These are phyloP conservation scores for Hordeum marinum DNA, from an alignment of 176 grass and related monocot genomes.

Conservation along the genomic window DNA sequence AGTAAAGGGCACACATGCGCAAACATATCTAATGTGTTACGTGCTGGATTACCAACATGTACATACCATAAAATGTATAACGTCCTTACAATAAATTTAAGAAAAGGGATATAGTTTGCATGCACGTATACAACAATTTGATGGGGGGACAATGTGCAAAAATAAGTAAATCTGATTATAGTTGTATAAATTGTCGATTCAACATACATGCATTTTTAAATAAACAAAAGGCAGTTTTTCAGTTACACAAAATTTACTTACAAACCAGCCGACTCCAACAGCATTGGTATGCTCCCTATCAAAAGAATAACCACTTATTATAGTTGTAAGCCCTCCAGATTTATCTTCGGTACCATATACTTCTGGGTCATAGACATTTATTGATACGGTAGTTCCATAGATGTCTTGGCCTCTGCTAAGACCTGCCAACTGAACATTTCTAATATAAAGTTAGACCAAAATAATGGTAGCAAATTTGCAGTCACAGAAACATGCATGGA, in stretches of 20 bases:
- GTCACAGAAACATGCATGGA: background rate
- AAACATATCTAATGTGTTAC: background rate
- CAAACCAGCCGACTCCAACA: background rate
- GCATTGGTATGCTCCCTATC: background rate
- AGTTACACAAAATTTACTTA: background rate
- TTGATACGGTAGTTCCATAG: slow-evolving; percentile 1
- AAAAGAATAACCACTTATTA: slow-evolving; percentile 1
- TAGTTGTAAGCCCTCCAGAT: background rate
- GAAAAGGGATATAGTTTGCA: background rate
- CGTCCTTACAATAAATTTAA: background rate
- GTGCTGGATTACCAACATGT: background rate
- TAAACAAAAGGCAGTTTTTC: background rate
- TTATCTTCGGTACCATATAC: slow-evolving; percentile 3
- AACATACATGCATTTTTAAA: background rate
- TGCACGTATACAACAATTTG: background rate
- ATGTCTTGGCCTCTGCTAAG: background rate
- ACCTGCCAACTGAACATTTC: background rate
- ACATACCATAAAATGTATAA: background rate
- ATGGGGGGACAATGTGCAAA: background rate
- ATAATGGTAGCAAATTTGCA: background rate
- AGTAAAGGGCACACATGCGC: background rate
- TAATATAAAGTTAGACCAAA: background rate
- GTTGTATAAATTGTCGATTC: background rate
- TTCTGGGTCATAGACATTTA: background rate
- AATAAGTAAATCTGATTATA: background rate